These are phyloP conservation scores for Termitomyces sp. DNA, from an alignment of 768 basidiomycete genomes.

Conservation along the genomic window DNA sequence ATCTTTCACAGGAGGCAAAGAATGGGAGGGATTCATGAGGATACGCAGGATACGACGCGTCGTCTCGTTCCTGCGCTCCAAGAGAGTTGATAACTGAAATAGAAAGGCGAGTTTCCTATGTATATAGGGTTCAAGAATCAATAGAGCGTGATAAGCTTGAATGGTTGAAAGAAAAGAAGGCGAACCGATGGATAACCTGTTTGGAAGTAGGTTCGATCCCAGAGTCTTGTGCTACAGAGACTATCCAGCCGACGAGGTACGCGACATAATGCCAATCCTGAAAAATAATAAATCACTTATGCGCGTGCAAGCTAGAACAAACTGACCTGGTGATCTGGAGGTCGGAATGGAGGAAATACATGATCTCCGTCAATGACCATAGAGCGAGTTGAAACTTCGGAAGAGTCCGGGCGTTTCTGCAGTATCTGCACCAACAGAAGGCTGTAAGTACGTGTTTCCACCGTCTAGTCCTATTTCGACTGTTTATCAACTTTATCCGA, in stretches of 20 bases:
- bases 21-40: conserved; percentile 7
- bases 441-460: too few species aligned
- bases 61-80: conserved; percentile 9
- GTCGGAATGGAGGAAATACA: conserved; percentile 1
- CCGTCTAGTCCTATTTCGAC: too few species aligned
- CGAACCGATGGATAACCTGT: conserved; percentile 4
- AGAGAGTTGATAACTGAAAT: conserved; percentile 1
- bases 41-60: conserved; percentile 17
- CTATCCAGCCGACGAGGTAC: conserved; percentile 13
- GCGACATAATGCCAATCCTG: conserved; percentile 12
- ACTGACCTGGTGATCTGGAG: conserved; percentile 5
- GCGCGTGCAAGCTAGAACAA: neutral
- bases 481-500: too few species aligned
- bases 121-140: neutral
- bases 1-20: neutral
- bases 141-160: neutral
- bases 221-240: conserved; percentile 1
- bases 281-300: neutral
- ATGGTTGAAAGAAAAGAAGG: neutral
- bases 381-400: neutral
- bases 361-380: neutral
- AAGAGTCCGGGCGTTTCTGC: neutral
- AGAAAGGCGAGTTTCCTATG: conserved; percentile 11
- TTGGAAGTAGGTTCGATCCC: neutral
- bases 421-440: too few species aligned